These are phyloP conservation scores for Bretziella fagacearum DNA, from an alignment of 2,329 filamentous ascomycete species.

Conservation along the genomic window DNA sequence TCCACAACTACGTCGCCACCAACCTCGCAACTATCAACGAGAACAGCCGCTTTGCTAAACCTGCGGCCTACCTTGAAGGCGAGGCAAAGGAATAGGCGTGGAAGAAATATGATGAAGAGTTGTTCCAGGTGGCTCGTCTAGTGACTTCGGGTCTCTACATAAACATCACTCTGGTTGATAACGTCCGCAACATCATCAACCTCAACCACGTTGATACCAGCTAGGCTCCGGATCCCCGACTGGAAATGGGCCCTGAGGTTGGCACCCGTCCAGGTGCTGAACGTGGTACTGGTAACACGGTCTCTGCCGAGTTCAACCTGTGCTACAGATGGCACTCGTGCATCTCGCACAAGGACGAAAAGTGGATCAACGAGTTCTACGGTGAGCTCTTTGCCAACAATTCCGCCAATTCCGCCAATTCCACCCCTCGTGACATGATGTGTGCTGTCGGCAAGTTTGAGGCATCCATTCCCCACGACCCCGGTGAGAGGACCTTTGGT, in stretches of 20 bases:
- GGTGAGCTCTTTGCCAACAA: constrained; percentile 14
- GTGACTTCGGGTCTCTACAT: constrained; percentile 60
- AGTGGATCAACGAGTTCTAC: constrained; percentile 62
- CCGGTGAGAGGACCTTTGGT: constrained; percentile 50
- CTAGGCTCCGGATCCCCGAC: constrained; percentile 66
- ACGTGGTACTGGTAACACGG: constrained; percentile 61
- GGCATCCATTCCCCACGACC: constrained; percentile 43
- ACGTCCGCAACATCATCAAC: constrained; percentile 62
- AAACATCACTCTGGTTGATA: constrained; percentile 63
- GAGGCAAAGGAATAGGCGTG: constrained; percentile 36
- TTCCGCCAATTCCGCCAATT: constrained; percentile 9
- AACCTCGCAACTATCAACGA: constrained; percentile 80
- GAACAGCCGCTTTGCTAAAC: constrained; percentile 56
- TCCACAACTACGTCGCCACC: constrained; percentile 73
- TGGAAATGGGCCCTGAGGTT: constrained; percentile 41
- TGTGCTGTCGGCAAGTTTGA: constrained; percentile 47
- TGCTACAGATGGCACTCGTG: constrained; percentile 79
- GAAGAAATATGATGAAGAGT: constrained; percentile 57
- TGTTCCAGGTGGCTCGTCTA: constrained; percentile 65
- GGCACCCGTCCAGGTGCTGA: constrained; percentile 42
- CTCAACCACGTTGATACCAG: constrained; percentile 42
- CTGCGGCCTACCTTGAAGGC: constrained; percentile 30
- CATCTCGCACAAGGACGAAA: constrained; percentile 57
- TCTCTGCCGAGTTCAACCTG: constrained; percentile 78
- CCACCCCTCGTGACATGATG: constrained; percentile 45